Conservation (phyloP, 306 rosid genomes). For the Sindora glabra region DNA sequence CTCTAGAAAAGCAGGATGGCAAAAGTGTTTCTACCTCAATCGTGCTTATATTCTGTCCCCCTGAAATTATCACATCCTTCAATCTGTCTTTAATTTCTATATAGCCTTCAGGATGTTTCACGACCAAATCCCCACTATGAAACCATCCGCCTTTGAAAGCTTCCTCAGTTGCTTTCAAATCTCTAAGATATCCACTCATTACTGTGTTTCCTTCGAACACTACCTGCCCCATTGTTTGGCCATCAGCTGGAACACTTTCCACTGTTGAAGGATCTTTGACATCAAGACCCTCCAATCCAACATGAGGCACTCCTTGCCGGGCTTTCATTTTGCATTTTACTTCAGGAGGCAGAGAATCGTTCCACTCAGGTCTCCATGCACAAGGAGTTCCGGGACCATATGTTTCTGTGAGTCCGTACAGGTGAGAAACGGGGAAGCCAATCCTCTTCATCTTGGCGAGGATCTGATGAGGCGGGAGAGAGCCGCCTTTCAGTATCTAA, state of each 20-base stretch:
- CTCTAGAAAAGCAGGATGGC: constrained; percentile 70
- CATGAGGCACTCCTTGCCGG: constrained; percentile 71
- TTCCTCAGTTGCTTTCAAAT: constrained; percentile 36
- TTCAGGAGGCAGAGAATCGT: constrained; percentile 32
- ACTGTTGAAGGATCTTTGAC: constrained; percentile 60
- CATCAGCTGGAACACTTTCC: constrained; percentile 62
- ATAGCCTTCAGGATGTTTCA: too few relatives aligned
- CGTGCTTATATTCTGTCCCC: too few relatives aligned
- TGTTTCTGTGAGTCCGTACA: constrained; percentile 81
- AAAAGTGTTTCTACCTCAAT: constrained; percentile 52
- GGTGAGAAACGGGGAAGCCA: constrained; percentile 61
- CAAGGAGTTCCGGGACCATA: constrained; percentile 70
- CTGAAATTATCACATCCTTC: too few relatives aligned
- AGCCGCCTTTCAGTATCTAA: constrained; percentile 1
- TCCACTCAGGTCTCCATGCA: constrained; percentile 77
- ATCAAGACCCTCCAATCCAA: constrained; percentile 48
- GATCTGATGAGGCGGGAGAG: constrained; percentile 33
- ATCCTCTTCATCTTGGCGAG: constrained; percentile 63
- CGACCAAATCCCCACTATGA: not conserved
- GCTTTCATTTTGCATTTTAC: constrained; percentile 46
- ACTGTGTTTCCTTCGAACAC: constrained; percentile 26
- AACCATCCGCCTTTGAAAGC: not conserved
- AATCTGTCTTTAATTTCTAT: too few relatives aligned
- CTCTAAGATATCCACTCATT: not conserved
- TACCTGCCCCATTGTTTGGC: constrained; percentile 66